Base-by-base conservation (phyloP, 495 filamentous ascomycete species). In the Aspergillus cavernicola region DNA sequence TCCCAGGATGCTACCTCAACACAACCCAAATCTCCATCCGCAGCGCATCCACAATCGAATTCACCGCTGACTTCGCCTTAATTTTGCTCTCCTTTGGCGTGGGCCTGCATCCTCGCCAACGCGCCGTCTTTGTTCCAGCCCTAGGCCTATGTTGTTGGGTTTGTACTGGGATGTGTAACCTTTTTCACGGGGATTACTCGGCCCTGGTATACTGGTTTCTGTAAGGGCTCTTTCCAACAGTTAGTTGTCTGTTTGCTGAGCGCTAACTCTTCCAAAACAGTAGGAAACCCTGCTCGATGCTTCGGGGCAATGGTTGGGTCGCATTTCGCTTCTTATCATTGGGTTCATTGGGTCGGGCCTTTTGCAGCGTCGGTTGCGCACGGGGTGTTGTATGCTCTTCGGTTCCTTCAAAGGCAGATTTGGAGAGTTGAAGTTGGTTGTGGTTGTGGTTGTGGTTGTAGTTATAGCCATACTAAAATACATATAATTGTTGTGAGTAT, bases 91-190 rank as follows among this genome's bases (percentile, higher is more conserved):
- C 67, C 3, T 74, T 74, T 59, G 79, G 81, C 3, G 71, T 80
- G 15, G 81, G 76, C 10, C 68, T 86, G 1, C 80, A 85, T 58
- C 80, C 81, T 6, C 65, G 80, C 11, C 80, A 82, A 55, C 64
- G 63, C 5, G 51, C 71, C 9, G 61, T 81, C 4, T 81, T 78
- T 56, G 80, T 80, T 0, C 76, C 72, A 11, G 69, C 75, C 1
- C 58, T 75, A 15, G 71, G 73, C 81, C 80, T 1, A 68, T 80
- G 46, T 83, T 12, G 78, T 83, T 12, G 81, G 80, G 1, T 56
- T 78, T 29, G 59, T 71, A 1, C 43, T 84, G 9, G 77, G 0
- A 47, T 82, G 43, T 46, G 43, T 19, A 33, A n/a, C 43, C 1
- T 46, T 46, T 20, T 33, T 46, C 15, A 46, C 43, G 15, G 43